phyloP scores from a whole-genome alignment of 73 alveolate genomes.

The Urostyla sp. region DNA sequence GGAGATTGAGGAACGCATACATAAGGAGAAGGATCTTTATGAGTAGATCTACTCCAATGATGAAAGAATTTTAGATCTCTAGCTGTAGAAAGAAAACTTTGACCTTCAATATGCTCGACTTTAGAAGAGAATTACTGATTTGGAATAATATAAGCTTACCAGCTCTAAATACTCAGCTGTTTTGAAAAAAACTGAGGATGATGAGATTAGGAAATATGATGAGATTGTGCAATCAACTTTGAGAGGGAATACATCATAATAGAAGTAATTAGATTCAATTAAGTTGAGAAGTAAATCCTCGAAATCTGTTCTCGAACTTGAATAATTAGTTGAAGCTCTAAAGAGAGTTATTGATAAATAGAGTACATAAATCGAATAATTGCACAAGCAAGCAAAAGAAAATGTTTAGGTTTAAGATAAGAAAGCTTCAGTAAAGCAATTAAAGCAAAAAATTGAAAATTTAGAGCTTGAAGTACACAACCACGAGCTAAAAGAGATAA shows the following conservation, averaged over 20 bases:
- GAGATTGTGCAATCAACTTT: slow-evolving; percentile 17
- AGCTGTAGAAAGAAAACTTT: slow-evolving; percentile 63
- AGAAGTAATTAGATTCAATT: slow-evolving; percentile 13
- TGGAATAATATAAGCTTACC: slow-evolving; percentile 56
- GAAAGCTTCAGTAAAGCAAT: slow-evolving; percentile 47
- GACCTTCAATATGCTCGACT: slow-evolving; percentile 61
- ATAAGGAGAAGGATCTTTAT: slow-evolving; percentile 29
- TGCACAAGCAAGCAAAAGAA: slow-evolving; percentile 8
- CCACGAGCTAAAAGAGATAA: slow-evolving; percentile 59
- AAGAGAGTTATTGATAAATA: slow-evolving; percentile 52
- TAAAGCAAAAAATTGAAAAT: slow-evolving; percentile 59
- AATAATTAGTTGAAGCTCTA: slow-evolving; percentile 46
- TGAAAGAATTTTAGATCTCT: slow-evolving; percentile 56
- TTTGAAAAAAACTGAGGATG: slow-evolving; percentile 25
- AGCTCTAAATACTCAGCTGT: slow-evolving; percentile 33
- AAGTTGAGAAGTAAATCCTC: slow-evolving; percentile 38
- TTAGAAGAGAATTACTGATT: slow-evolving; percentile 62
- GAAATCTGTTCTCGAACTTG: slow-evolving; percentile 47
- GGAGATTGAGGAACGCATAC: slow-evolving; percentile 9
- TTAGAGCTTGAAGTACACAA: slow-evolving; percentile 51
- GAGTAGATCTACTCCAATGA: slow-evolving; percentile 60
- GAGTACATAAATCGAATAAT: slow-evolving; percentile 42
- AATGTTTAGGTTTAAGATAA: slow-evolving; percentile 46
- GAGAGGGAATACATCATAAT: slow-evolving; percentile 28
- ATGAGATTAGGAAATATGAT: slow-evolving; percentile 15